These are phyloP conservation scores for Monosporascus sp. DNA, from an alignment of 2,329 filamentous ascomycete genomes.

Conservation along the genomic window DNA sequence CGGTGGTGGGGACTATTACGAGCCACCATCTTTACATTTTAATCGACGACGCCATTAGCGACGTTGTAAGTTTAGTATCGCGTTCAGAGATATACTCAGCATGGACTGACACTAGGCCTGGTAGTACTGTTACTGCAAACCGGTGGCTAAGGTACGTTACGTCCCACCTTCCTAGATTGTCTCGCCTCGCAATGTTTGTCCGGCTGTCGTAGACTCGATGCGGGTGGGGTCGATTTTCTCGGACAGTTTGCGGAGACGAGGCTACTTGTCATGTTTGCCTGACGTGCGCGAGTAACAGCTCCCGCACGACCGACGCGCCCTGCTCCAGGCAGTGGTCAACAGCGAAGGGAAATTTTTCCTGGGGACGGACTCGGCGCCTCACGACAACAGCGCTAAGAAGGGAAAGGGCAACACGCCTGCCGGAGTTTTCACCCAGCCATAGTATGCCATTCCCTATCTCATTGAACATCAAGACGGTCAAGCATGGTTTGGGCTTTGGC, in stretches of 20 bases:
- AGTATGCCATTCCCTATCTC: constrained; percentile 24
- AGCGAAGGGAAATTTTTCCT: constrained; percentile 68
- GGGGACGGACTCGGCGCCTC: constrained; percentile 67
- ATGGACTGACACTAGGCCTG: constrained; percentile 37
- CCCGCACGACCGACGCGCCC: constrained; percentile 63
- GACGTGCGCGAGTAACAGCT: neutral
- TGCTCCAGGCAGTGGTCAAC: constrained; percentile 58
- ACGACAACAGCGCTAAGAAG: constrained; percentile 54
- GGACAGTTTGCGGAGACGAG: too few species aligned
- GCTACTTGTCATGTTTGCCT: too few species aligned
- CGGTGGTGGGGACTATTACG: constrained; percentile 59
- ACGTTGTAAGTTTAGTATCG: neutral
- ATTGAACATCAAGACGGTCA: neutral
- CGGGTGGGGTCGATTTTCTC: too few species aligned
- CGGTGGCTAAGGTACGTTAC: constrained; percentile 47
- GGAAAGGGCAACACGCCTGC: constrained; percentile 56
- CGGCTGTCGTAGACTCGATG: too few species aligned
- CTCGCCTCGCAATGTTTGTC: neutral
- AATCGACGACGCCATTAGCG: constrained; percentile 38
- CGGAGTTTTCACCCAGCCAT: constrained; percentile 74
- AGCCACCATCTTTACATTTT: constrained; percentile 59
- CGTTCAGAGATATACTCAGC: neutral
- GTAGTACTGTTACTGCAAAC: constrained; percentile 65
- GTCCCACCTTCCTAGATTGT: neutral
- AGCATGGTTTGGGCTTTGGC: neutral